Base-by-base conservation (phyloP, 179 eudicot genomes). In the Beta corolliflora region DNA sequence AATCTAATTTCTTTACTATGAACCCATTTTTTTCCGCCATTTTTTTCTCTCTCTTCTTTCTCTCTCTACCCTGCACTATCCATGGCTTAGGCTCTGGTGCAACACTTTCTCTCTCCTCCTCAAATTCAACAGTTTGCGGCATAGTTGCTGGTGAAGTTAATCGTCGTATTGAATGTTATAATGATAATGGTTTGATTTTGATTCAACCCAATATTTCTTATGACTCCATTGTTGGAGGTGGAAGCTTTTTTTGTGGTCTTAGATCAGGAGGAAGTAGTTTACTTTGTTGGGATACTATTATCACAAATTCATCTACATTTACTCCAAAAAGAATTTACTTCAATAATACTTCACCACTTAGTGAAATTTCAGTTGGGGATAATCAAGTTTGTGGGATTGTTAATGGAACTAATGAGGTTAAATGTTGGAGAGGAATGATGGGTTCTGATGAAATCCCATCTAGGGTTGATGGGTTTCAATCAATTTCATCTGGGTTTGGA, bases 401-500 rank as follows among this genome's bases (percentile, higher is more conserved):
- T 21, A 89, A 90, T 83, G 74, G 80, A 0, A 83, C 88, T 7
- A 84, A 81, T 79, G 86, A 77, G 25, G 87, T 84, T 8, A 21
- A 21, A 12, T 96, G 98, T 85, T 96, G 99, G 99, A 85, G 99
- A 55, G 91, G 88, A 31, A 81, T 46, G 65, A 53, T 50, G 63
- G 82, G 69, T 60, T 75, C 60, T 71, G 80, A 14, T 82, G 69
- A 69, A 31, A 74, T 73, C 10, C 82, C 85, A 45, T 16, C 8
- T 50, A 76, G 83, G 67, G 48, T 63, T 4, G 16, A 56, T 66
- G 83, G 63, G 72, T 89, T 91, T 50, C 72, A 21, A 16, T 87
- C 87, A 18, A 84, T 96, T 73, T 96, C 99, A 15, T 92, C 97
- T 60, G 98, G 98, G 53, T 64, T 88, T 76, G 93, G 94, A 7